Evolutionary conservation across 768 basidiomycete genomes (phyloP).

Genomic region (Rhodotorula paludigena): DNA sequence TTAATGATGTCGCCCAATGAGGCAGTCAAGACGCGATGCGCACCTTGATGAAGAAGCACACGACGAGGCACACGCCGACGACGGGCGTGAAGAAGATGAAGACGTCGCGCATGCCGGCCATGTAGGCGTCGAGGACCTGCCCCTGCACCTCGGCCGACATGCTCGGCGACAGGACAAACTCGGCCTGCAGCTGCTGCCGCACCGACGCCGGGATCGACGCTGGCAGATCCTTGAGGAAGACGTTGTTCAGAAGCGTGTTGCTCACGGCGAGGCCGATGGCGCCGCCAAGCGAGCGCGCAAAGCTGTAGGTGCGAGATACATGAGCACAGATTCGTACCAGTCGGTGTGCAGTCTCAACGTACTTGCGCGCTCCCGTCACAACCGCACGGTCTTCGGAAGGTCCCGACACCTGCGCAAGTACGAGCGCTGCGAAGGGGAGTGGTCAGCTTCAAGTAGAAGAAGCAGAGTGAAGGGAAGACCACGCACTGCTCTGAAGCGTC

Average conservation of each 20-base stretch:
- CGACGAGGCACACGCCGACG: slow-evolving; percentile 36
- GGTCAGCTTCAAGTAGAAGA: not conserved
- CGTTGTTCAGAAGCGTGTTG: slow-evolving; percentile 45
- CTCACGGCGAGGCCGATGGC: slow-evolving; percentile 45
- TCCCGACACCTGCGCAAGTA: slow-evolving; percentile 41
- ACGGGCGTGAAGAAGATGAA: slow-evolving; percentile 42
- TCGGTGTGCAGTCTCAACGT: not conserved
- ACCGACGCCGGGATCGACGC: slow-evolving; percentile 15
- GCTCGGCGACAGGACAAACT: slow-evolving; percentile 14
- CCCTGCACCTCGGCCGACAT: not conserved
- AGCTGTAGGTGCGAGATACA: slow-evolving; percentile 28
- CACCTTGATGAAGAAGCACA: slow-evolving; percentile 39
- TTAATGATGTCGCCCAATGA: not conserved
- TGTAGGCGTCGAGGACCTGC: slow-evolving; percentile 37
- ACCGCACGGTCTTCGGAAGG: slow-evolving; percentile 43
- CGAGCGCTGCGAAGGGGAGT: slow-evolving; percentile 36
- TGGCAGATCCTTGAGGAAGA: slow-evolving; percentile 25
- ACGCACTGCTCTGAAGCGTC: slow-evolving; percentile 42
- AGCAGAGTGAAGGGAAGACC: not conserved
- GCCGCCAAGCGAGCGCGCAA: slow-evolving; percentile 45
- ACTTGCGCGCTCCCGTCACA: slow-evolving; percentile 41
- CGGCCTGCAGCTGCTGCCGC: slow-evolving; percentile 3
- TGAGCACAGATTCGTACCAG: not conserved
- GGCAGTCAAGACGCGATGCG: not conserved
- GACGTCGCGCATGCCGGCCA: slow-evolving; percentile 38